Conservation (phyloP, 768 basidiomycete species). For the Tremella yokohamensis region DNA sequence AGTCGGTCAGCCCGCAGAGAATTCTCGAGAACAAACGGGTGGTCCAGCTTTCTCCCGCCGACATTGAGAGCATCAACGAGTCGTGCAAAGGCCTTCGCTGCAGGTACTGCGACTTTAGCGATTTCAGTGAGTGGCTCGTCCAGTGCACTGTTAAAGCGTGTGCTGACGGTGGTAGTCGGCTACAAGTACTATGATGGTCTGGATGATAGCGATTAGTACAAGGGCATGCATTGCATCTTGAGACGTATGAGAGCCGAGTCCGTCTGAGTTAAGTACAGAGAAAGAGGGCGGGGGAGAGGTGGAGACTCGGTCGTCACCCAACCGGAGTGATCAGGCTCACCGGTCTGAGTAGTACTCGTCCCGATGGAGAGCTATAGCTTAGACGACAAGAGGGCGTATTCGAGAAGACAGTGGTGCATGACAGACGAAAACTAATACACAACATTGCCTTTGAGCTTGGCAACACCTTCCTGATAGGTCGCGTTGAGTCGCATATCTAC, state of each 20-base stretch:
- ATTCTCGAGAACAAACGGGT: slow-evolving; percentile 61
- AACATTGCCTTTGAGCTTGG: slow-evolving; percentile 8
- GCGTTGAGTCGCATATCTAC: slow-evolving; percentile 24
- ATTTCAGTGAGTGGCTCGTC: slow-evolving; percentile 13
- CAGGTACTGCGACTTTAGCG: slow-evolving; percentile 17
- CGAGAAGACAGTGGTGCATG: no score
- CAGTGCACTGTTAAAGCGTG: no score
- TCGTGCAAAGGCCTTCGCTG: not conserved
- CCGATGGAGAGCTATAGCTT: no score
- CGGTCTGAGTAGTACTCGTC: no score
- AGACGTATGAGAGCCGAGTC: no score
- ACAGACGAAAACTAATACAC: not conserved
- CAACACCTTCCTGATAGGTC: slow-evolving; percentile 12
- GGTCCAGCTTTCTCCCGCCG: not conserved
- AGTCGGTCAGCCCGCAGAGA: slow-evolving; percentile 67
- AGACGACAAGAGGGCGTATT: no score
- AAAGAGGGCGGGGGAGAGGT: no score
- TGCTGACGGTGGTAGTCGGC: slow-evolving; percentile 5
- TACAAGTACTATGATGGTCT: slow-evolving; percentile 19
- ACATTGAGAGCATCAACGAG: slow-evolving; percentile 10
- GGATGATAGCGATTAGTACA: slow-evolving; percentile 11
- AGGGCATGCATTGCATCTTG: not conserved
- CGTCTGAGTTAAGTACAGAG: no score
- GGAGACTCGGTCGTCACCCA: no score
- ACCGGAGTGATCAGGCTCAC: no score